Base-by-base conservation (phyloP, 176 grass and related monocot genomes). In the Puya raimondii region DNA sequence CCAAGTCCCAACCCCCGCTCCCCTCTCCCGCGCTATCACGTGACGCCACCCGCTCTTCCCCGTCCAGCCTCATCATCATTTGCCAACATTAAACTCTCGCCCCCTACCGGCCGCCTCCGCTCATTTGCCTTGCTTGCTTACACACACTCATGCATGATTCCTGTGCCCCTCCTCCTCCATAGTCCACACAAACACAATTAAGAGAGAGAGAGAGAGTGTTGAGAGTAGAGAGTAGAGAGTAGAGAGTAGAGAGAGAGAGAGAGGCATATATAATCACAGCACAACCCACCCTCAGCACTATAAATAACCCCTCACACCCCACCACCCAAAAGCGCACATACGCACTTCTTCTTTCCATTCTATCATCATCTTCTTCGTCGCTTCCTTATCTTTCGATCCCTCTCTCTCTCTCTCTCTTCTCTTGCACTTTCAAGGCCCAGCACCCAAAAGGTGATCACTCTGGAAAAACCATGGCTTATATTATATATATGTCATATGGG, bases 51-150 rank as follows among this genome's bases (percentile, higher is more conserved):
- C 61, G 48, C 23, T 51, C 48, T 12, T n/a, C 9, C 51, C 26
- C 26, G 50, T 73, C 85, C 53, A 53, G 74, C 82, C 85, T 80
- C 85, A 84, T 85, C 85, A 86, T 85, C 78, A 91, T 89, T 86
- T 83, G 91, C 65, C 78, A 89, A 76, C 91, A 89, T 94, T 94
- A 84, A 94, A 64, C 66, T 81, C 15, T 81, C 64, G 63, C 65
- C 53, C 20, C 72, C 63, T 80, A 20, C 73, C 72, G 26, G 53
- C 56, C 72, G 64, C 47, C 72, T 52, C 48, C 68, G 7, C 33
- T 42, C 33, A 4, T 42, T 53, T 22, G 1, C 57, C 6, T 54
- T 51, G 16, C 63, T 11, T 29, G 49, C 72, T 80, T 78, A 27
- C 67, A 29, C 53, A 56, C 66, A 67, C 53, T 78, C 68, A 71